These are phyloP conservation scores for Suhomyces canberraensis DNA, from an alignment of 805 yeast species.

Conservation along the genomic window DNA sequence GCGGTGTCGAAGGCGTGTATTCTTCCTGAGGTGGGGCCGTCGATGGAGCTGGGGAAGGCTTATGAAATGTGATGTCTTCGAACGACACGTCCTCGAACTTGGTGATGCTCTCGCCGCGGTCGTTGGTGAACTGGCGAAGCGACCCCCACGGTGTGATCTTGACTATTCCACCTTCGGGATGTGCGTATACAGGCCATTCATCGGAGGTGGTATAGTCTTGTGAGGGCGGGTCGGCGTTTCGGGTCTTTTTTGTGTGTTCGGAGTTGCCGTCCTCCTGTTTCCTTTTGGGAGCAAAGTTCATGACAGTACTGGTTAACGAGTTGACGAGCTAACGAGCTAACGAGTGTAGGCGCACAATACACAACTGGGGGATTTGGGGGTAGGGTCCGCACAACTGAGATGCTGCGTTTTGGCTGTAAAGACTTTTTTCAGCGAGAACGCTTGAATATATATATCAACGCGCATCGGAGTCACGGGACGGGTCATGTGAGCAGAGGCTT, in stretches of 20 bases:
- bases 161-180: slow-evolving; percentile 60
- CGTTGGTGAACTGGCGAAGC: slow-evolving; percentile 43
- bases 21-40: slow-evolving; percentile 2
- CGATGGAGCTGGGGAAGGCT: not conserved
- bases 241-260: slow-evolving; percentile 18
- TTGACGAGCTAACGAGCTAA: too few relatives aligned
- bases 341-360: too few relatives aligned
- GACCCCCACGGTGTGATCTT: slow-evolving; percentile 67
- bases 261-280: slow-evolving; percentile 21
- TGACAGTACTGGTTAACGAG: not conserved
- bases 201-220: slow-evolving; percentile 16
- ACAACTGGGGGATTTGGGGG: too few relatives aligned
- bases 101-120: slow-evolving; percentile 44
- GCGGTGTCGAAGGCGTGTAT: slow-evolving; percentile 16
- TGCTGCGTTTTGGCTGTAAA: too few relatives aligned
- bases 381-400: too few relatives aligned
- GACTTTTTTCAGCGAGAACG: slow-evolving; percentile 3
- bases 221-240: slow-evolving; percentile 15
- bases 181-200: slow-evolving; percentile 56
- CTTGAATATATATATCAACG: slow-evolving; percentile 1
- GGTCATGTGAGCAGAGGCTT: not conserved
- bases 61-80: slow-evolving; percentile 17
- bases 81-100: slow-evolving; percentile 44
- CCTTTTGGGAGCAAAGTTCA: slow-evolving; percentile 16
- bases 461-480: slow-evolving; percentile 4